These are phyloP conservation scores for Paspalum vaginatum DNA, from an alignment of 176 grass and related monocot genomes.

Conservation along the genomic window DNA sequence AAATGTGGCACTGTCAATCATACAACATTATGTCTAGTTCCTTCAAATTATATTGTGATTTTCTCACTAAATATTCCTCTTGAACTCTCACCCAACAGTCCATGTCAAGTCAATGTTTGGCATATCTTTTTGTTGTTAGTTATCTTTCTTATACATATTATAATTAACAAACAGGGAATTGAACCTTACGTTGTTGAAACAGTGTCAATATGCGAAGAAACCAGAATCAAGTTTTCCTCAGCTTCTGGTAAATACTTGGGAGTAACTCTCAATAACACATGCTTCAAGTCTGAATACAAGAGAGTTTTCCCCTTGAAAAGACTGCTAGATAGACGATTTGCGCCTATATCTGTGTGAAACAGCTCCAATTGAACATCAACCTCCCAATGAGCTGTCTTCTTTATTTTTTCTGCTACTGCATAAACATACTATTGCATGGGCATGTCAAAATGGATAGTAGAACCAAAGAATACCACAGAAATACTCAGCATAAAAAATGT, in stretches of 20 bases:
- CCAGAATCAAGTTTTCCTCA: slow-evolving; percentile 83
- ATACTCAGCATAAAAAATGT: slow-evolving; percentile 6
- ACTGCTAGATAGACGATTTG: slow-evolving; percentile 63
- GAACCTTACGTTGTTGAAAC: slow-evolving; percentile 84
- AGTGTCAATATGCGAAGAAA: slow-evolving; percentile 98
- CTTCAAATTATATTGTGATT: slow-evolving; percentile 9
- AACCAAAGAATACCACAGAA: slow-evolving; percentile 35
- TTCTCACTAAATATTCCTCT: slow-evolving; percentile 13
- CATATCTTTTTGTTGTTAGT: slow-evolving; percentile 8
- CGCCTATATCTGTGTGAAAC: slow-evolving; percentile 81
- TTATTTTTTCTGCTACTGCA: slow-evolving; percentile 91
- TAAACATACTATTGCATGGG: slow-evolving; percentile 88
- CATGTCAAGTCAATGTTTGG: slow-evolving; percentile 24
- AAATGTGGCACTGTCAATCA: background rate
- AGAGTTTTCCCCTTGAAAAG: slow-evolving; percentile 95
- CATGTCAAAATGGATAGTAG: slow-evolving; percentile 53
- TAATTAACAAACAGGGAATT: slow-evolving; percentile 13
- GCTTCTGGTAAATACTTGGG: slow-evolving; percentile 89
- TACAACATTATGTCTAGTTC: slow-evolving; percentile 9
- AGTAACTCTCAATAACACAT: slow-evolving; percentile 88
- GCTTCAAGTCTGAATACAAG: slow-evolving; percentile 91
- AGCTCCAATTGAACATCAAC: slow-evolving; percentile 98
- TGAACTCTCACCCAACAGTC: background rate
- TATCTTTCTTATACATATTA: background rate
- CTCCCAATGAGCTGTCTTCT: slow-evolving; percentile 94